phyloP scores from a whole-genome alignment of 345 rosid species.

The Salix koriyanagi region DNA sequence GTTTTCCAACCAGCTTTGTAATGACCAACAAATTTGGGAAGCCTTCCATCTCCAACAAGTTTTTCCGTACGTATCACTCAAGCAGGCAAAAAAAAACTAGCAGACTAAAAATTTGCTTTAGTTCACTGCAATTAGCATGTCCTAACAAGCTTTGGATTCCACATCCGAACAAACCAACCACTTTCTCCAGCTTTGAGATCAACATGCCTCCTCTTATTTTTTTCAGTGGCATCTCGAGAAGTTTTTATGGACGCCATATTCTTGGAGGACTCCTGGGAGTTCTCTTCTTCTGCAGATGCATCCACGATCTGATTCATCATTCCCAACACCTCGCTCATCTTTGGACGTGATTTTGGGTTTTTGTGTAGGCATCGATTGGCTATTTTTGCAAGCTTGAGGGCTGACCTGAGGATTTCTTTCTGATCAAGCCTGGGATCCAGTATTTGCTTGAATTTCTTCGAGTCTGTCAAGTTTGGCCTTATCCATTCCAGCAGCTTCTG shows the following conservation, averaged over 20 bases:
- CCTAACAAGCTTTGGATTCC: conserved; percentile 45
- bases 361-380: conserved; percentile 74
- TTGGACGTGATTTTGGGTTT: conserved; percentile 72
- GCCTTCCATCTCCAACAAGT: background rate
- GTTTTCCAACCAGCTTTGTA: too few species aligned
- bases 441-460: conserved; percentile 48
- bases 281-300: conserved; percentile 31
- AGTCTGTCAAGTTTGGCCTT: conserved; percentile 61
- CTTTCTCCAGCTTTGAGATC: conserved; percentile 40
- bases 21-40: background rate
- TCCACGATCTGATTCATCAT: conserved; percentile 53
- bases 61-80: background rate
- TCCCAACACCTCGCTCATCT: conserved; percentile 87
- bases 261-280: conserved; percentile 39
- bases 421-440: conserved; percentile 71
- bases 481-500: conserved; percentile 89
- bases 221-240: conserved; percentile 20
- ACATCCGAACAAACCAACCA: conserved; percentile 39
- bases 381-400: conserved; percentile 53
- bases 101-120: background rate
- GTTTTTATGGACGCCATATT: conserved; percentile 19
- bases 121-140: conserved; percentile 31
- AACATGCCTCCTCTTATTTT: conserved; percentile 31
- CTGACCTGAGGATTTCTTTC: conserved; percentile 43
- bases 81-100: background rate